A percentile compares a stretch with the other conserved stretches of the same genome.
phyloP scores from a whole-genome alignment of 164 flowering plant genomes.

The Buxus sempervirens region DNA sequence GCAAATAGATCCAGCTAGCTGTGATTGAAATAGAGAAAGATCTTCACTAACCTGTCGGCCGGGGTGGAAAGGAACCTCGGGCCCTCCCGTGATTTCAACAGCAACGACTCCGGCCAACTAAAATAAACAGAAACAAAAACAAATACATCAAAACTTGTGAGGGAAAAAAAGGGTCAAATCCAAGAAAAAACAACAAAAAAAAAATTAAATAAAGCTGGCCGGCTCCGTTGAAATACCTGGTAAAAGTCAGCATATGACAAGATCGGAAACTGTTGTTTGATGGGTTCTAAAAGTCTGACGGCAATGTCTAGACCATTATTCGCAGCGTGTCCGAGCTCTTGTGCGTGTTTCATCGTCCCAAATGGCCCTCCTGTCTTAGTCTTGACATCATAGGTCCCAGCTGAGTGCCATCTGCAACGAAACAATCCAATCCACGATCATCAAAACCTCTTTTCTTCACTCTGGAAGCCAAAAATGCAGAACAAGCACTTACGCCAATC shows the following conservation, averaged over 20 bases:
- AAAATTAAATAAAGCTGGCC: no score
- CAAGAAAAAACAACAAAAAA: not conserved
- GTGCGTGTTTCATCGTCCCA: constrained; percentile 70
- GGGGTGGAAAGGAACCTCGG: constrained; percentile 86
- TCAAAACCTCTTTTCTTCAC: not conserved
- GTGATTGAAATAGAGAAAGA: not conserved
- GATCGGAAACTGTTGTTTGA: constrained; percentile 79
- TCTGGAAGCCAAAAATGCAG: not conserved
- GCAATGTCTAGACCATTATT: constrained; percentile 86
- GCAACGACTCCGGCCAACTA: constrained; percentile 92
- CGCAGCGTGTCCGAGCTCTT: constrained; percentile 66
- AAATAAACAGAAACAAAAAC: not conserved
- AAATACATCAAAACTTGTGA: not conserved
- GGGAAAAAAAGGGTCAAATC: not conserved
- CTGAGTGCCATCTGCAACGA: constrained; percentile 92
- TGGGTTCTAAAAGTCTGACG: constrained; percentile 68
- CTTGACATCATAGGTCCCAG: constrained; percentile 78
- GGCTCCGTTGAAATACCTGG: no score
- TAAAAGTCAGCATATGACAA: constrained; percentile 72
- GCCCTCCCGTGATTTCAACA: constrained; percentile 87
- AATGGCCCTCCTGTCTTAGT: constrained; percentile 90
- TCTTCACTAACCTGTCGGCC: constrained; percentile 61
- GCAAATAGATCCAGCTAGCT: no score
- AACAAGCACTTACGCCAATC: constrained; percentile 59
- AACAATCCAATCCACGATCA: constrained; percentile 2